Evolutionary conservation across 2,329 filamentous ascomycete genomes (phyloP).

Genomic region (Xylariaceae sp.): DNA sequence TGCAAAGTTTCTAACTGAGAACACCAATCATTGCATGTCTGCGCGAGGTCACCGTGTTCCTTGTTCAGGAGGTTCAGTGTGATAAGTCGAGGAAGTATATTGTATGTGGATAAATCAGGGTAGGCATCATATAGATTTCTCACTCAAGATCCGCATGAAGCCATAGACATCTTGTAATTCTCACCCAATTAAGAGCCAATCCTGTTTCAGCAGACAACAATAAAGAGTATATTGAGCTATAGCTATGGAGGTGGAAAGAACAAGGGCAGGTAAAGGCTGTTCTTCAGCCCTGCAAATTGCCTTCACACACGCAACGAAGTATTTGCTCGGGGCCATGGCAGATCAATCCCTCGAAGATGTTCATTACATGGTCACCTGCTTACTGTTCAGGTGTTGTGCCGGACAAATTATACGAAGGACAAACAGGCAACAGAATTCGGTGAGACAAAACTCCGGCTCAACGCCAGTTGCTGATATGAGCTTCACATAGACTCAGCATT

Average conservation of each 20-base stretch:
- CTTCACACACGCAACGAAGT: slow-evolving; percentile 2
- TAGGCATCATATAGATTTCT: too few species aligned
- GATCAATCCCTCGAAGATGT: slow-evolving; percentile 9
- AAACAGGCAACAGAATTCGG: slow-evolving; percentile 14
- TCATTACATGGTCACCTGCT: slow-evolving; percentile 4
- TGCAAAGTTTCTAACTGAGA: too few species aligned
- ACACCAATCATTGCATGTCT: too few species aligned
- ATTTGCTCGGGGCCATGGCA: slow-evolving; percentile 2
- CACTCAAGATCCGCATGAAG: not conserved
- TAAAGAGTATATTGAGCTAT: slow-evolving; percentile 12
- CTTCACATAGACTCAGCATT: slow-evolving; percentile 10
- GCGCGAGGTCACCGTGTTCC: too few species aligned
- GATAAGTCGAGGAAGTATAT: too few species aligned
- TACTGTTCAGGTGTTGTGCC: slow-evolving; percentile 3
- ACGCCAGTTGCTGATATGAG: slow-evolving; percentile 13
- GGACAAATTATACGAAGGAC: slow-evolving; percentile 1
- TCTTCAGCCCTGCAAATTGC: slow-evolving; percentile 1
- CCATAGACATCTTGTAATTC: slow-evolving; percentile 2
- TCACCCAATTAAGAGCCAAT: slow-evolving; percentile 1
- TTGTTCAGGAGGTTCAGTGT: too few species aligned
- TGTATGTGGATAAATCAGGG: too few species aligned
- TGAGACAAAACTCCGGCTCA: slow-evolving; percentile 14
- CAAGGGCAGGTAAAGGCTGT: slow-evolving; percentile 2
- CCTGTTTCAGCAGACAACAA: slow-evolving; percentile 15
- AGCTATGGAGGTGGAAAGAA: not conserved